Percentiles rank a stretch among this genome's conserved stretches.
Conservation (phyloP, 345 rosid species). For the Aquilaria malaccensis region DNA sequence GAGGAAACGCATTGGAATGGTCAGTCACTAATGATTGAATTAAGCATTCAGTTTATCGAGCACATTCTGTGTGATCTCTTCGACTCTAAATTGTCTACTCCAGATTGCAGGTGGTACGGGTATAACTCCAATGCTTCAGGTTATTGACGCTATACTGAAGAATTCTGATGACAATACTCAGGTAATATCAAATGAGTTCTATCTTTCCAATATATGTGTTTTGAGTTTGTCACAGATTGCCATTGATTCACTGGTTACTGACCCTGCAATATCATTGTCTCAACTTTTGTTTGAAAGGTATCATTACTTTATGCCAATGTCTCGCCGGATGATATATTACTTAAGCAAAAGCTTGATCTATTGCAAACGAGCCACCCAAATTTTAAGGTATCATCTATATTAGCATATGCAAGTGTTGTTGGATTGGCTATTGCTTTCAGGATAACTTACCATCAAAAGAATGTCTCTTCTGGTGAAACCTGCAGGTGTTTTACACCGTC, state of each 20-base stretch:
- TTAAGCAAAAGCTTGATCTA: conserved; percentile 79
- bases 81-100: background rate
- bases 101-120: conserved; percentile 97
- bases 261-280: background rate
- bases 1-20: conserved; percentile 93
- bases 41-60: too few species aligned
- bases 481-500: conserved; percentile 76
- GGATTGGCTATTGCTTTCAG: background rate
- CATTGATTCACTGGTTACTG: too few species aligned
- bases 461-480: background rate
- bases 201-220: background rate
- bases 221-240: too few species aligned
- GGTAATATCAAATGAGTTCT: conserved; percentile 26
- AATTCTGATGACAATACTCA: conserved; percentile 88
- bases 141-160: conserved; percentile 79
- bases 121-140: conserved; percentile 97
- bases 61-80: too few species aligned
- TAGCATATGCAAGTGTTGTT: background rate
- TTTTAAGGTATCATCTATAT: conserved; percentile 48
- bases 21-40: conserved; percentile 13
- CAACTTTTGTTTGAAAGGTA: conserved; percentile 30
- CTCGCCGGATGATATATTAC: conserved; percentile 90
- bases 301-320: conserved; percentile 83
- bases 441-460: background rate
- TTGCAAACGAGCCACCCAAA: conserved; percentile 82